Conservation (phyloP, 2,329 filamentous ascomycete species). For the Fusarium agapanthi region DNA sequence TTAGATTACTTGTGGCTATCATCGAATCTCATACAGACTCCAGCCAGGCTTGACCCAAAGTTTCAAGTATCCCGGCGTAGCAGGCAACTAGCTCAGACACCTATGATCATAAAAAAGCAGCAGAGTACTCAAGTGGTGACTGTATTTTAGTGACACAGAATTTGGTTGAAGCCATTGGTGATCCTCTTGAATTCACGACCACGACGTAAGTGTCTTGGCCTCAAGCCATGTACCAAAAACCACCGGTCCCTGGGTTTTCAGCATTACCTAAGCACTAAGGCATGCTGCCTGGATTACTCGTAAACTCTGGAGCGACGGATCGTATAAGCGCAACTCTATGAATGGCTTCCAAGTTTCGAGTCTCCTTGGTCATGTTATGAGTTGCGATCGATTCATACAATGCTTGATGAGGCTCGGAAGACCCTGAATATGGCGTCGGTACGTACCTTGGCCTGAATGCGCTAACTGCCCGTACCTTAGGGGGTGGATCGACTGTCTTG, state of each 20-base stretch:
- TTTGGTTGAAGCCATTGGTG: neutral
- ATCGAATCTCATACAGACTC: neutral
- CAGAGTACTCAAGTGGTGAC: neutral
- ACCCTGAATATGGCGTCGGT: constrained; percentile 15
- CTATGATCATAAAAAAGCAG: neutral
- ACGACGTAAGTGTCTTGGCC: neutral
- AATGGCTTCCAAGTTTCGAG: neutral
- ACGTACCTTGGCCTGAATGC: constrained; percentile 1
- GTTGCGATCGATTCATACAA: neutral
- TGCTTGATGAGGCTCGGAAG: constrained; percentile 6
- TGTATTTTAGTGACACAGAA: neutral
- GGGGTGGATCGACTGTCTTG: constrained; percentile 22
- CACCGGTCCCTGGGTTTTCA: neutral
- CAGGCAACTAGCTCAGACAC: neutral
- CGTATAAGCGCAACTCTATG: too few relatives aligned
- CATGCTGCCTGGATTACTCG: neutral
- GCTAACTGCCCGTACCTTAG: constrained; percentile 29
- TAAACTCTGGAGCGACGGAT: too few relatives aligned
- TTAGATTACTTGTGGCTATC: neutral
- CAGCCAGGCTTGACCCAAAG: neutral
- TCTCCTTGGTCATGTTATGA: neutral
- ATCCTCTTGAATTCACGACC: neutral
- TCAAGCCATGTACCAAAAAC: neutral
- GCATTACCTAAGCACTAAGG: neutral
- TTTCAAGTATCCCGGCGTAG: neutral